Conservation (phyloP, 75 land plant genomes). For the Cupressus sempervirens region DNA sequence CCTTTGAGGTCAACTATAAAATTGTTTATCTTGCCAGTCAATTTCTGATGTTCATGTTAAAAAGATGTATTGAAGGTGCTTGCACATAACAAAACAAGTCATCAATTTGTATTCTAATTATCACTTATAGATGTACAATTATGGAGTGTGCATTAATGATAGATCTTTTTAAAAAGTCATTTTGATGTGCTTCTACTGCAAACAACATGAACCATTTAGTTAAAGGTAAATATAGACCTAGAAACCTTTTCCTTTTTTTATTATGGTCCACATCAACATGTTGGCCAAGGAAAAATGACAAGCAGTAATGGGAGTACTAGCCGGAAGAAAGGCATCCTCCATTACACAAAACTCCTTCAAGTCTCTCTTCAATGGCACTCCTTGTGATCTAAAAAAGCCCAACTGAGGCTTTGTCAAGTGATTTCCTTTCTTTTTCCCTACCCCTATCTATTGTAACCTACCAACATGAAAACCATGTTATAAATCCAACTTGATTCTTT, state of each 20-base stretch:
- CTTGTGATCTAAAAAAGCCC: conserved; percentile 87
- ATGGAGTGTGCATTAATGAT: no score
- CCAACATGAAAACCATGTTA: conserved; percentile 13
- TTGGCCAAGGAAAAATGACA: conserved; percentile 95
- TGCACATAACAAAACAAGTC: no score
- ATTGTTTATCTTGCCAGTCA: neutral
- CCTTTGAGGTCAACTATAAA: neutral
- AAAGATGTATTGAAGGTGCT: neutral
- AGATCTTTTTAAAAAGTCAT: no score
- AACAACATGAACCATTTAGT: no score
- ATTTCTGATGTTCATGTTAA: neutral
- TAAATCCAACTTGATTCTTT: neutral
- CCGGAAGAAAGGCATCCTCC: conserved; percentile 87
- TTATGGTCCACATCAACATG: conserved; percentile 87
- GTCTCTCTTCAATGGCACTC: conserved; percentile 87
- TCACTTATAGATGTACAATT: no score
- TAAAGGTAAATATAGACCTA: no score
- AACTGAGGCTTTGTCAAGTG: conserved; percentile 83
- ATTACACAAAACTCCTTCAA: conserved; percentile 89
- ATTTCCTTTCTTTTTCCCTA: conserved; percentile 89
- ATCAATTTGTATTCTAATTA: no score
- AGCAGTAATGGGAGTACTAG: conserved; percentile 74
- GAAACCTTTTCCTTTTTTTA: conserved; percentile 86
- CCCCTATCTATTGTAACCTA: conserved; percentile 61
- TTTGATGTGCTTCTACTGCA: no score